Evolutionary conservation across 768 basidiomycete genomes (phyloP).

Genomic region (Tephrocybe rancida): DNA sequence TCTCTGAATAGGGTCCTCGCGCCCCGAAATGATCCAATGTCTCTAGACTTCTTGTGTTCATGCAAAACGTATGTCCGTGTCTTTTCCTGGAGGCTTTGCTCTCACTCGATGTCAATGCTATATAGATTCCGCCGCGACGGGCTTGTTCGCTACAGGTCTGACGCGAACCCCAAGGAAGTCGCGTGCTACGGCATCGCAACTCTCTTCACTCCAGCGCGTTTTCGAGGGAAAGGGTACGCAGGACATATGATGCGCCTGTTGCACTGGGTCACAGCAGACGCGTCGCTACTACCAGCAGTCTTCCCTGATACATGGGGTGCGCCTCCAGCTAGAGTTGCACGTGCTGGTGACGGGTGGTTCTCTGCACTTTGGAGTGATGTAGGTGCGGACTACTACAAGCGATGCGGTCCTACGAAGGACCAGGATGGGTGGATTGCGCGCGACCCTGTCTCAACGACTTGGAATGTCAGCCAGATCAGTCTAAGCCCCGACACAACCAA

Average conservation of each 20-base stretch:
- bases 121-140: slow-evolving; percentile 32
- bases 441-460: slow-evolving; percentile 39
- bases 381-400: slow-evolving; percentile 45
- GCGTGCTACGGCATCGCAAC: slow-evolving; percentile 55
- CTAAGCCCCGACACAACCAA: slow-evolving; percentile 1
- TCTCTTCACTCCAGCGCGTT: slow-evolving; percentile 53
- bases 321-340: slow-evolving; percentile 37
- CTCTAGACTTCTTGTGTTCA: slow-evolving; percentile 58
- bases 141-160: slow-evolving; percentile 23
- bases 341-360: slow-evolving; percentile 42
- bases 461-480: slow-evolving; percentile 29
- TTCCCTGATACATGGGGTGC: slow-evolving; percentile 44
- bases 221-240: slow-evolving; percentile 60
- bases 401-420: slow-evolving; percentile 35
- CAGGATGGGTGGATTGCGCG: slow-evolving; percentile 46
- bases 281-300: slow-evolving; percentile 19
- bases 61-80: slow-evolving; percentile 58
- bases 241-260: slow-evolving; percentile 66
- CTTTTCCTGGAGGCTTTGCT: neutral
- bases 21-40: slow-evolving; percentile 47
- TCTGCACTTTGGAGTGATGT: slow-evolving; percentile 59
- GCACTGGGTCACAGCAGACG: slow-evolving; percentile 53
- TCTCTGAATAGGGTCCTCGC: slow-evolving; percentile 64
- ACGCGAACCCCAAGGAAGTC: slow-evolving; percentile 27
- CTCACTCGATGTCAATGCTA: neutral